A percentile compares a stretch with the other conserved stretches of the same genome.
These are phyloP conservation scores for Sporothrix globosa DNA, from an alignment of 2,329 filamentous ascomycete genomes.

Conservation along the genomic window DNA sequence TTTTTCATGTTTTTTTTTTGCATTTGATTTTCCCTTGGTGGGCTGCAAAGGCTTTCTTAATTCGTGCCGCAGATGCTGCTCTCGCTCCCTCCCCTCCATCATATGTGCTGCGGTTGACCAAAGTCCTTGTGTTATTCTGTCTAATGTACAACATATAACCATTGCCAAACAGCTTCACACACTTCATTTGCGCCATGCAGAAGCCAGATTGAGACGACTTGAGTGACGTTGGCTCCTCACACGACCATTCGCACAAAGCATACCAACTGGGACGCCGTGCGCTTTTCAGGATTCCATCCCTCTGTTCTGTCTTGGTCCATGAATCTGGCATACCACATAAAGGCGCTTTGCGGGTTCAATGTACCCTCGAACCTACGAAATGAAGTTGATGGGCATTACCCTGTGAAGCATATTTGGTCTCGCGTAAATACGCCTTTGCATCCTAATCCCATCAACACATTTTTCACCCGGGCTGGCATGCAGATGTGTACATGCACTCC, in stretches of 20 bases:
- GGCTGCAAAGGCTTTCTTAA: too few species aligned
- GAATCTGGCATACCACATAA: too few species aligned
- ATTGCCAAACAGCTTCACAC: background rate
- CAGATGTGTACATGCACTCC: background rate
- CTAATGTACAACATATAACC: background rate
- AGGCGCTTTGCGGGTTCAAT: too few species aligned
- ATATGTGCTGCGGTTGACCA: background rate
- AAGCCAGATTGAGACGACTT: background rate
- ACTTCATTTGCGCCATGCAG: background rate
- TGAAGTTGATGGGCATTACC: background rate
- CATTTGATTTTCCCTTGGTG: too few species aligned
- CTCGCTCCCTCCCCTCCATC: background rate
- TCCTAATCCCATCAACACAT: background rate
- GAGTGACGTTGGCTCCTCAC: background rate
- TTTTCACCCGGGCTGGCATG: background rate
- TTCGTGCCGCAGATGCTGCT: too few species aligned
- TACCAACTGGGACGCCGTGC: background rate
- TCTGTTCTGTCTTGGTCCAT: too few species aligned
- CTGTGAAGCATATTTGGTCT: background rate
- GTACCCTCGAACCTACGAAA: too few species aligned
- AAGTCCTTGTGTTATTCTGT: background rate
- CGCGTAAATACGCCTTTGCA: background rate
- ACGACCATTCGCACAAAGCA: slow-evolving; percentile 4
- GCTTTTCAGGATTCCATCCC: too few species aligned
- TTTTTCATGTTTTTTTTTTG: background rate